phyloP scores from a whole-genome alignment of 2,329 filamentous ascomycete genomes.

The Septoria linicola region DNA sequence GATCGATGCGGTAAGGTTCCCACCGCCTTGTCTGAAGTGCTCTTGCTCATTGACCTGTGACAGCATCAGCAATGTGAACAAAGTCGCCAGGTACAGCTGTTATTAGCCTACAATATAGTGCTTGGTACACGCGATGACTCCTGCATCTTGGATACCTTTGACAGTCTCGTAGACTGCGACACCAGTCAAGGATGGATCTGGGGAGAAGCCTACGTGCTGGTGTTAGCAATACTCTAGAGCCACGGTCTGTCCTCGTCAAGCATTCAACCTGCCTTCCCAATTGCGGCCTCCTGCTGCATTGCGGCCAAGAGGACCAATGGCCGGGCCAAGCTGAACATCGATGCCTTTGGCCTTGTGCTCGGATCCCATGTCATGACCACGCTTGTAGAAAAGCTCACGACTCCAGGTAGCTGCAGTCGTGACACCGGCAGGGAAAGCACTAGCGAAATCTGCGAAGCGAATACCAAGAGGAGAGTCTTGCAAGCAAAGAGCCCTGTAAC shows the following conservation, averaged over 20 bases:
- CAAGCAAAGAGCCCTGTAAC: constrained; percentile 73
- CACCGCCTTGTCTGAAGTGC: constrained; percentile 61
- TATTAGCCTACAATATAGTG: constrained; percentile 59
- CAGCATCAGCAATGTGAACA: too few species aligned
- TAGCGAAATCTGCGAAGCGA: constrained; percentile 74
- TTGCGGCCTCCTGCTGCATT: constrained; percentile 66
- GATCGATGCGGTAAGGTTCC: constrained; percentile 60
- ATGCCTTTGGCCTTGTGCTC: constrained; percentile 75
- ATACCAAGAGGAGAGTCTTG: constrained; percentile 84
- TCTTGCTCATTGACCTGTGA: constrained; percentile 65
- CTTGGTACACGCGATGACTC: constrained; percentile 81
- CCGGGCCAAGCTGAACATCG: constrained; percentile 73
- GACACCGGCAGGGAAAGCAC: constrained; percentile 75
- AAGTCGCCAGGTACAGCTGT: too few species aligned
- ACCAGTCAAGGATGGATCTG: constrained; percentile 74
- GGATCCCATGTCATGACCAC: constrained; percentile 70
- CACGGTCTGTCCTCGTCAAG: too few species aligned
- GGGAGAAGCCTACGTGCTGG: too few species aligned
- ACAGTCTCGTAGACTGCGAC: constrained; percentile 70
- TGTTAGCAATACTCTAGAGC: too few species aligned
- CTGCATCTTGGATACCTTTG: constrained; percentile 76
- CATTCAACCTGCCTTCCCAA: too few species aligned
- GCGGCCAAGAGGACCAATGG: constrained; percentile 70
- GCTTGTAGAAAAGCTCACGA: constrained; percentile 64
- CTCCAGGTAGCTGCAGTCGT: constrained; percentile 84